Base-by-base conservation (phyloP, 2,329 filamentous ascomycete genomes). In the Aaosphaeria pasadenensis region DNA sequence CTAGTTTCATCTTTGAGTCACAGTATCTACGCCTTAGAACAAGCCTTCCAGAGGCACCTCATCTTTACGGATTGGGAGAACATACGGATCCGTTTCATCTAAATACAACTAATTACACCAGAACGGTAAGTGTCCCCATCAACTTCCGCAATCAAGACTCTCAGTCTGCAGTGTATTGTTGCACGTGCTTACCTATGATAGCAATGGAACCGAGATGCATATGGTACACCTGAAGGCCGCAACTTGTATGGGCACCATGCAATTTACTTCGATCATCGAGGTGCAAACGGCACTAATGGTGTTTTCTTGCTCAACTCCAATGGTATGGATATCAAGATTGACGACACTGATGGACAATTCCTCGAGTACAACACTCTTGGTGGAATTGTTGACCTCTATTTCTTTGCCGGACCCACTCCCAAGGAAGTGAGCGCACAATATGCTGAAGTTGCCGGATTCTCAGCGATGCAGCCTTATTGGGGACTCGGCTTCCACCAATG, bases 361-460 rank as follows among this genome's bases (percentile, higher is more conserved):
- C 78, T 94, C 5, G 87, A 91, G 66, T 92, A 91, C 72, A 89
- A 91, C 63, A 81, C 83, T 1, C 74, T 91, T 0, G 88, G 89
- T 9, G 89, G 89, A n/a, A 78, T 91, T n/a, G 63, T 92, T 3
- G 89, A 91, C 66, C 64, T 80, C n/a, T 79, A 79, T 60, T 79
- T 79, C 60, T 51, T 80, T 11, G 67, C 75, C 17, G 77, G 77
- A 6, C 75, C 75, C 4, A 60, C 66, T 4, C 77, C 77, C 0
- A 71, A 71, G 11, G 70, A 75, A 11, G 77, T 76, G 4, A 70
- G 74, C 7, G 63, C 70, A 42, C 75, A 79, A 55, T 79, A 79
- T 53, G 71, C 74, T 6, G 73, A 73, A 29, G 62, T 77, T 6
- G 72, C 73, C 35, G 76, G 76, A 11, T 63, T 71, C 42, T 70